phyloP scores from a whole-genome alignment of 495 filamentous ascomycete species.

The Hypoxylon crocopeplum region DNA sequence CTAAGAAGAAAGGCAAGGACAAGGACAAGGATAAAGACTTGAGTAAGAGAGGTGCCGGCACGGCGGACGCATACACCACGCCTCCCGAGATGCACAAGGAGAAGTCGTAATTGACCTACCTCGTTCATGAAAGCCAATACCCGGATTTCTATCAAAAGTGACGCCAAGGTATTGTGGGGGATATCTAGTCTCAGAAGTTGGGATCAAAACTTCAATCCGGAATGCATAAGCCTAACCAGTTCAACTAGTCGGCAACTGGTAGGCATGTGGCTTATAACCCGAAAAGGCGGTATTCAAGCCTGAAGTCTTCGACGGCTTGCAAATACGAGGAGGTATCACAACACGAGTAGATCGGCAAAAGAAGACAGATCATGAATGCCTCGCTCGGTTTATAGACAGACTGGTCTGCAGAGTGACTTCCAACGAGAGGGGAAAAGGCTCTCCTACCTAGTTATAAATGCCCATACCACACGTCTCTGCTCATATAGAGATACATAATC shows the following conservation, averaged over 20 bases:
- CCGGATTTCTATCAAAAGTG: not conserved
- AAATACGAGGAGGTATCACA: too few species aligned
- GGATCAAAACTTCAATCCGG: too few species aligned
- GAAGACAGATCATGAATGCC: too few species aligned
- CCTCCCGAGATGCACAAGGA: constrained; percentile 11
- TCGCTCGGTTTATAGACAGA: constrained; percentile 27
- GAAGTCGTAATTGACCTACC: constrained; percentile 5
- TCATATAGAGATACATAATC: constrained; percentile 19
- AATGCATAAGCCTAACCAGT: too few species aligned
- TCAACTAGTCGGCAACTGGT: too few species aligned
- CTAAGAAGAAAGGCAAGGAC: constrained; percentile 77
- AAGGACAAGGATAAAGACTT: constrained; percentile 52
- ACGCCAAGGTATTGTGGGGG: too few species aligned
- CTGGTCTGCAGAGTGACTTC: constrained; percentile 14
- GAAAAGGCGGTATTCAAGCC: too few species aligned
- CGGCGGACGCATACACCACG: constrained; percentile 5
- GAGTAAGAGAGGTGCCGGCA: constrained; percentile 27
- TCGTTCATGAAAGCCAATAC: not conserved
- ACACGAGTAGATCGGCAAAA: too few species aligned
- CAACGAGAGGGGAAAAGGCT: constrained; percentile 8
- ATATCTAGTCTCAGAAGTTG: not conserved
- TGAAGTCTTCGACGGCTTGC: too few species aligned
- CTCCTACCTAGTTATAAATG: constrained; percentile 24
- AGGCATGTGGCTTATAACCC: too few species aligned
- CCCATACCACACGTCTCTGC: constrained; percentile 16